Evolutionary conservation across 2,329 filamentous ascomycete species (phyloP).

Genomic region (Pestalotiopsis sp.): DNA sequence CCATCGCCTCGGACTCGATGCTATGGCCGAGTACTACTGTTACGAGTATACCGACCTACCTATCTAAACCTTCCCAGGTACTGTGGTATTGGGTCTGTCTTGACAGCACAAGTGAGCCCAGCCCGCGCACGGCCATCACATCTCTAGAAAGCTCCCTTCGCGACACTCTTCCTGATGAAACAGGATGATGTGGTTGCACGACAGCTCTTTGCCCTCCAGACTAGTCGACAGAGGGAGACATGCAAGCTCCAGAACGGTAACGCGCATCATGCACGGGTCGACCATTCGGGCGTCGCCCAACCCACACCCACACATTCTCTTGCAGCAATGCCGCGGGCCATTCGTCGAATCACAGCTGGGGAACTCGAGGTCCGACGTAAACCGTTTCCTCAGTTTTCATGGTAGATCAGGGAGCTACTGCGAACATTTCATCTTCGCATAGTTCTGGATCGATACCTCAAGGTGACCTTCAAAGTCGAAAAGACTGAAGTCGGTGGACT

Average conservation of each 20-base stretch:
- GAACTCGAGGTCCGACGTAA: constrained; percentile 7
- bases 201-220: neutral
- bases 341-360: neutral
- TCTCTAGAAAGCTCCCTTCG: neutral
- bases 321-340: neutral
- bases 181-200: constrained; percentile 8
- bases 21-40: neutral
- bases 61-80: neutral
- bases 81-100: neutral
- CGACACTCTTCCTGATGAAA: neutral
- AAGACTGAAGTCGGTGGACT: neutral
- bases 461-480: neutral
- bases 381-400: neutral
- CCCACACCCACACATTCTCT: neutral
- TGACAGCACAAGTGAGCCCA: neutral
- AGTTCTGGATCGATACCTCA: neutral
- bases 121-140: neutral
- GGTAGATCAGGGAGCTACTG: neutral
- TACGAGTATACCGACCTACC: neutral
- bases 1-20: neutral
- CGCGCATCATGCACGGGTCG: neutral
- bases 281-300: constrained; percentile 6
- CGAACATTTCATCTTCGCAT: neutral
- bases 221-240: neutral
- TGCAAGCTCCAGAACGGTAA: neutral